These are phyloP conservation scores for Rheum nobile DNA, from an alignment of 148 eudicot species.

Conservation along the genomic window DNA sequence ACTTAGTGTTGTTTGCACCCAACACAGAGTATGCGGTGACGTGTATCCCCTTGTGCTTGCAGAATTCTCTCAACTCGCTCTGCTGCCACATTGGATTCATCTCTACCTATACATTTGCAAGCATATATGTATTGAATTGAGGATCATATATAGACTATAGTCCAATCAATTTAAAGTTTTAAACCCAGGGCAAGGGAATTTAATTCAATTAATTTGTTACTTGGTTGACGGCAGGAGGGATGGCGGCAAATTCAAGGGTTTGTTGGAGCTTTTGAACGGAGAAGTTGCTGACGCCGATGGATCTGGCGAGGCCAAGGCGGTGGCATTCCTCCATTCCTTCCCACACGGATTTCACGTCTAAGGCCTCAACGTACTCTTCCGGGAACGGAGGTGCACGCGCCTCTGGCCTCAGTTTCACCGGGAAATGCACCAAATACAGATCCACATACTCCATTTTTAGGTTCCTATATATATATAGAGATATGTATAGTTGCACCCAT, in stretches of 20 bases:
- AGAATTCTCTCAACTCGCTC: conserved; percentile 17
- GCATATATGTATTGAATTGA: too few relatives aligned
- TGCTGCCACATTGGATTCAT: conserved; percentile 26
- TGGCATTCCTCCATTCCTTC: conserved; percentile 20
- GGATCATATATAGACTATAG: too few relatives aligned
- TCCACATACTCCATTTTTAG: conserved; percentile 27
- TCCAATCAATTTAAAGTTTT: too few relatives aligned
- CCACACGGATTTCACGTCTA: conserved; percentile 22
- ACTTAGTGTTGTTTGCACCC: conserved; percentile 11
- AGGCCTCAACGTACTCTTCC: conserved; percentile 12
- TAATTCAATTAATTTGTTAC: not conserved
- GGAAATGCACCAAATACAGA: conserved; percentile 26
- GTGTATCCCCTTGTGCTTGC: conserved; percentile 13
- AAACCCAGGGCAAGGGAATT: too few relatives aligned
- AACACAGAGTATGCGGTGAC: conserved; percentile 21
- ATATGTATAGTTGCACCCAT: too few relatives aligned
- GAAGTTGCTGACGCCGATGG: conserved; percentile 21
- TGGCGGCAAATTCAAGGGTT: conserved; percentile 1
- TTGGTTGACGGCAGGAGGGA: conserved; percentile 19
- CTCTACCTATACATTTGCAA: conserved; percentile 12
- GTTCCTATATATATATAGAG: conserved; percentile 12
- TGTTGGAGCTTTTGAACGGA: conserved; percentile 12
- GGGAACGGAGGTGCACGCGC: conserved; percentile 15
- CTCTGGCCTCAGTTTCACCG: conserved; percentile 20
- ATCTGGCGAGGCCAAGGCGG: conserved; percentile 13